These are phyloP conservation scores for Corynascus novoguineensis DNA, from an alignment of 495 filamentous ascomycete genomes.

Conservation along the genomic window DNA sequence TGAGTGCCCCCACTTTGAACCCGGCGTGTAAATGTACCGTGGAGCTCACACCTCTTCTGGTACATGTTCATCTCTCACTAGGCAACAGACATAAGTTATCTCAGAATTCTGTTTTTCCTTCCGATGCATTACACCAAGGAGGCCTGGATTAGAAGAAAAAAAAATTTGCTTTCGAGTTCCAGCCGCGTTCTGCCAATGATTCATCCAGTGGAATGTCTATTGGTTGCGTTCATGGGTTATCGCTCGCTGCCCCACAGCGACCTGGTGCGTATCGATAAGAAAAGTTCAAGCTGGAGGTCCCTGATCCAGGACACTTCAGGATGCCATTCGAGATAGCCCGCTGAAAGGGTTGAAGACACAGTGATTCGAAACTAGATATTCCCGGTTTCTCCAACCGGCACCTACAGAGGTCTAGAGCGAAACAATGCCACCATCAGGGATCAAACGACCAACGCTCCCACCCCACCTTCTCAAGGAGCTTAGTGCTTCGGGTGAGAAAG, in stretches of 20 bases:
- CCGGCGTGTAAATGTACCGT: too few relatives aligned
- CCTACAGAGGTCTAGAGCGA: background rate
- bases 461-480: constrained; percentile 28
- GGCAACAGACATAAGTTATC: too few relatives aligned
- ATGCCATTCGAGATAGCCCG: background rate
- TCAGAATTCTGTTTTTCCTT: too few relatives aligned
- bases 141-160: too few relatives aligned
- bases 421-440: constrained; percentile 17
- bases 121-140: too few relatives aligned
- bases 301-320: background rate
- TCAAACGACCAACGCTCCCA: constrained; percentile 20
- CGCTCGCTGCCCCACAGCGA: background rate
- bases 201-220: background rate
- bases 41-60: too few relatives aligned
- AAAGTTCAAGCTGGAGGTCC: constrained; percentile 3
- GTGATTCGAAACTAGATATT: background rate
- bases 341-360: background rate
- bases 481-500: constrained; percentile 15
- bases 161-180: too few relatives aligned
- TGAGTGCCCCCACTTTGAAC: too few relatives aligned
- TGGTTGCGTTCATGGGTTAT: too few relatives aligned
- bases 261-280: constrained; percentile 15
- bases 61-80: too few relatives aligned
- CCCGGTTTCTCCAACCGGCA: background rate
- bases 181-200: too few relatives aligned